Evolutionary conservation across 441 rosid genomes (phyloP), one percentile per base, ranked within the genome.

Genomic region (Eutrema salsugineum): DNA sequence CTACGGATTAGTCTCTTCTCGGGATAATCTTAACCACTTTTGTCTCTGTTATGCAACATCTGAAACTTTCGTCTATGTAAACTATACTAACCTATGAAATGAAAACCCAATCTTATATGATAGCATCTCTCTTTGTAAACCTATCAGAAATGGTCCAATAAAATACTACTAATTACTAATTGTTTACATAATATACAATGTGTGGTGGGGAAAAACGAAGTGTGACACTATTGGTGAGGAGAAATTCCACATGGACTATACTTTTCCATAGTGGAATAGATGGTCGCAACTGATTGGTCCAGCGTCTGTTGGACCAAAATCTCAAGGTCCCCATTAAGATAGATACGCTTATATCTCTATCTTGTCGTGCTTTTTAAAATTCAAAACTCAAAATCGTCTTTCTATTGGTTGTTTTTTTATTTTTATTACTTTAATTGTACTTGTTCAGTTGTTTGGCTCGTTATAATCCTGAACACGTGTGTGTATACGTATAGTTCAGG

Each of bases 401-500:
- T 0, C 42, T 46, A 72, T 63, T 51, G 57, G 73, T 67, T 50
- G 42, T 2, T 12, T 44, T 48, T 11, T 24, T 5, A 27, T 1
- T 24, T 5, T n/a, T 1, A 46, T 9, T 22, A 22, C 3, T 55
- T 66, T 39, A 7, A 19, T 17, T 28, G 54, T 59, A 40, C 42
- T 50, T 74, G 73, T n/a, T n/a, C n/a, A n/a, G n/a, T n/a, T n/a
- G n/a, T 24, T 50, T 75, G 78, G 73, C 69, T 67, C 78, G 35
- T 67, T 51, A 44, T 32, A 74, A 24, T 33, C 42, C 43, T 51
- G 4, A 51, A 51, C 73, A 75, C 78, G 69, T 75, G 51, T 36
- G 20, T 68, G 12, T 63, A 62, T 51, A 61, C 54, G 17, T 61
- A 61, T 14, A 24, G 3, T 2, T 36, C 27, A 24, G 27, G 14